A percentile compares a stretch with the other conserved stretches of the same genome.
Conservation (phyloP, 2,329 filamentous ascomycete species). For the Paracoccidioides brasiliensis region DNA sequence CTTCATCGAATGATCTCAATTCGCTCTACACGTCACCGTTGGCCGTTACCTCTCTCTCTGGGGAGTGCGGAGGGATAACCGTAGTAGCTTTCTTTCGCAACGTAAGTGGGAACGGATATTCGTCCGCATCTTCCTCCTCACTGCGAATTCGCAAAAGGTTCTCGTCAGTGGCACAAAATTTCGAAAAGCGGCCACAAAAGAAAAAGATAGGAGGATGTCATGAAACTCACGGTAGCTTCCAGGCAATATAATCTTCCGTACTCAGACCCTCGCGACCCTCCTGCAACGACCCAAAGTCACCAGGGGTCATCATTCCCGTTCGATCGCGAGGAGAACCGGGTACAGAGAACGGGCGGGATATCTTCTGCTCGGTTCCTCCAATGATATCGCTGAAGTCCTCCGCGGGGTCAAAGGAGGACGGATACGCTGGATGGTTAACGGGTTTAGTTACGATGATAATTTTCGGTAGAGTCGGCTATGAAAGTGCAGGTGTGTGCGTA, state of each 20-base stretch:
- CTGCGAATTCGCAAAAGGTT: conserved; percentile 40
- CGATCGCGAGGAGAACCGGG: conserved; percentile 85
- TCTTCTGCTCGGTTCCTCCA: conserved; percentile 84
- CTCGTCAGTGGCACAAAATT: conserved; percentile 18
- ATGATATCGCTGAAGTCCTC: conserved; percentile 84
- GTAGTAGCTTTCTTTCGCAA: conserved; percentile 36
- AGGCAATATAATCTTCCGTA: conserved; percentile 95
- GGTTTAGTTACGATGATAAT: not conserved
- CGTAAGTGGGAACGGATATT: conserved; percentile 58
- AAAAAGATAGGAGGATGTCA: conserved; percentile 37
- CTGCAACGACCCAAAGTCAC: conserved; percentile 91
- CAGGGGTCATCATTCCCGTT: conserved; percentile 96
- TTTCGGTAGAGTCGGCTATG: not conserved
- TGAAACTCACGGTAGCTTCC: conserved; percentile 68
- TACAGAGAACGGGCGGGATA: conserved; percentile 83
- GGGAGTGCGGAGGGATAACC: conserved; percentile 24
- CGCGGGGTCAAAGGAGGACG: conserved; percentile 61
- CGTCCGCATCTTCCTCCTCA: conserved; percentile 84
- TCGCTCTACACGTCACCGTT: not conserved
- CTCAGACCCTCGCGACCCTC: conserved; percentile 84
- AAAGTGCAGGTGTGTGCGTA: conserved; percentile 13
- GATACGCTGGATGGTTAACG: conserved; percentile 51
- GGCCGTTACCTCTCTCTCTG: conserved; percentile 7
- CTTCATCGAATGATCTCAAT: not conserved
- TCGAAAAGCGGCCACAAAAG: not conserved